These are phyloP conservation scores for Chaetomium strumarium DNA, from an alignment of 2,329 filamentous ascomycete genomes.

Conservation along the genomic window DNA sequence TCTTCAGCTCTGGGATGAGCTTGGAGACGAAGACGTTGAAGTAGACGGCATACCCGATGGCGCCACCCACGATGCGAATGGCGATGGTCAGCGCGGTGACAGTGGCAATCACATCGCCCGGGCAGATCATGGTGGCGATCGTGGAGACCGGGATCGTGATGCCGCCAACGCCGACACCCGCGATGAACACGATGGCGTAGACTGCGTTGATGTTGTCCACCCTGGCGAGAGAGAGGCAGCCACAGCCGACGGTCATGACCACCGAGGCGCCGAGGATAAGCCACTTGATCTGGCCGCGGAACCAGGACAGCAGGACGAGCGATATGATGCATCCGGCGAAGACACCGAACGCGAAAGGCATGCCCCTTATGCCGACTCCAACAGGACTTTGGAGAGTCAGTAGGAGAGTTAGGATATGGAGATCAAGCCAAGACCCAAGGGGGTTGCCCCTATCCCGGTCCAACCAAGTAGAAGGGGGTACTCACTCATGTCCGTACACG, in stretches of 20 bases:
- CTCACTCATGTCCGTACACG: constrained; percentile 54
- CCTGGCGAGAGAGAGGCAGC: constrained; percentile 44
- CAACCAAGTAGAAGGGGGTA: background rate
- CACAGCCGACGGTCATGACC: constrained; percentile 60
- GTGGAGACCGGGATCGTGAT: constrained; percentile 63
- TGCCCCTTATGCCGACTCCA: constrained; percentile 56
- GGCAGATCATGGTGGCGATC: constrained; percentile 63
- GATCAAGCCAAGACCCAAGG: too few species aligned
- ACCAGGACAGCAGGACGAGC: constrained; percentile 50
- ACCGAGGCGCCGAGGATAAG: constrained; percentile 54
- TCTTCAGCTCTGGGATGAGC: constrained; percentile 38
- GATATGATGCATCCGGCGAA: constrained; percentile 55
- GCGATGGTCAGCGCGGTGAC: constrained; percentile 62
- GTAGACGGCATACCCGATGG: constrained; percentile 56
- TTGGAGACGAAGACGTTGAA: constrained; percentile 49
- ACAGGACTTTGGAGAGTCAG: constrained; percentile 36
- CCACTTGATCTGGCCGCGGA: constrained; percentile 52
- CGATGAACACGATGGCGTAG: constrained; percentile 54
- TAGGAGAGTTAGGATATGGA: background rate
- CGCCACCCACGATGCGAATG: constrained; percentile 63
- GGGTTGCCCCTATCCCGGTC: background rate
- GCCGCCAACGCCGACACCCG: constrained; percentile 59
- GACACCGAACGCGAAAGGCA: constrained; percentile 61
- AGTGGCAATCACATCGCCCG: constrained; percentile 64
- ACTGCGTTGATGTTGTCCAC: constrained; percentile 48